These are phyloP conservation scores for Starmerella floricola DNA, from an alignment of 805 yeast species.

Conservation along the genomic window DNA sequence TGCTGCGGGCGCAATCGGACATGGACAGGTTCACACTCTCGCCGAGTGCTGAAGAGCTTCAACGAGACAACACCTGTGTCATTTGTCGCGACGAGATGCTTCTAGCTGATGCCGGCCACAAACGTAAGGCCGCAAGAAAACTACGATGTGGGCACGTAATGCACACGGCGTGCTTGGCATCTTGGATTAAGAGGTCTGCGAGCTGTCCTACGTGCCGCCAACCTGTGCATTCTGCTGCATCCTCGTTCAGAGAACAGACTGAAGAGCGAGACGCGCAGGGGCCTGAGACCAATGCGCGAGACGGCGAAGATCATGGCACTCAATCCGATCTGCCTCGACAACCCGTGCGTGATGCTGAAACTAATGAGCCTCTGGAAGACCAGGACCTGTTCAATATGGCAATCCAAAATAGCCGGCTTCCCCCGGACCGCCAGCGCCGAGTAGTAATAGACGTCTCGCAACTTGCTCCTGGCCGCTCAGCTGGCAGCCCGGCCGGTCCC, in stretches of 20 bases:
- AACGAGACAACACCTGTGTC: slow-evolving; percentile 56
- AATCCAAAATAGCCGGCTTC: neutral
- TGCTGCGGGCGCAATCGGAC: slow-evolving; percentile 37
- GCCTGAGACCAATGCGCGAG: too few relatives aligned
- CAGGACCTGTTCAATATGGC: neutral
- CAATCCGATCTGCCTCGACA: neutral
- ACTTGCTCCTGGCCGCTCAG: too few relatives aligned
- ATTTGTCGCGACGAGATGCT: slow-evolving; percentile 87
- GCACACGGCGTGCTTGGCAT: slow-evolving; percentile 79
- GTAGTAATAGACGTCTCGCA: too few relatives aligned
- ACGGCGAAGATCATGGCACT: neutral
- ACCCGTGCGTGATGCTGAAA: too few relatives aligned
- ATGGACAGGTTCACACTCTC: slow-evolving; percentile 51
- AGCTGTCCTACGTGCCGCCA: slow-evolving; percentile 76
- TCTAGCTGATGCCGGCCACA: slow-evolving; percentile 29
- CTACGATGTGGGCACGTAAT: slow-evolving; percentile 76
- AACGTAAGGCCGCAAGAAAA: slow-evolving; percentile 54
- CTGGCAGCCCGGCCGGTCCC: too few relatives aligned
- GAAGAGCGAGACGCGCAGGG: too few relatives aligned
- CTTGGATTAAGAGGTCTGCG: slow-evolving; percentile 86
- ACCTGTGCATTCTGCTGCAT: slow-evolving; percentile 16
- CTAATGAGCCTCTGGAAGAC: too few relatives aligned
- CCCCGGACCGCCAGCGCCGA: neutral
- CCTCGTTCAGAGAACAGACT: slow-evolving; percentile 3
- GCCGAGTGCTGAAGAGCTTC: slow-evolving; percentile 53